Base-by-base conservation (phyloP, 371 early-diverging fungal genomes). In the Mucor plumbeus region DNA sequence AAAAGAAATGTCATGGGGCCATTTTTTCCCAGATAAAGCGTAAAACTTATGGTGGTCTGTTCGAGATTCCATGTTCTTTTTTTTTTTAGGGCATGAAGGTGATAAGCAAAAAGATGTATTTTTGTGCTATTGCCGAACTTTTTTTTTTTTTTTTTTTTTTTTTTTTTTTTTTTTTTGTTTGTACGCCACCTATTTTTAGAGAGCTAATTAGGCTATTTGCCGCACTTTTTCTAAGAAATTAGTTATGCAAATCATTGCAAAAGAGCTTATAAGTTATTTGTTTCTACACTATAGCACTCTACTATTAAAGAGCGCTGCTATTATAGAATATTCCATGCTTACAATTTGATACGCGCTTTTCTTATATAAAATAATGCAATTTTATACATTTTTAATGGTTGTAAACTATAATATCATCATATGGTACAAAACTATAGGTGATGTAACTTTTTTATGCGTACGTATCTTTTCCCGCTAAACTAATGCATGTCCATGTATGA, bases 31-130 rank as follows among this genome's bases (percentile, higher is more conserved):
- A 44, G 44, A 17, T 17, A 15, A 7, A 17, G 6, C n/a, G 0
- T 17, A 15, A n/a, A 44, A n/a, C n/a, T 41, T 44, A 7, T 15
- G 44, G 44, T 44, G 44, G 44, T 44, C 44, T 44, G 44, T 44
- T 44, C 44, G 44, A 44, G 44, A 44, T 44, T 44, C 44, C n/a
- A n/a, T n/a, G n/a, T n/a, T n/a, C n/a, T 17, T 44, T 44, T 44
- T 44, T 44, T 41, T 10, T 44, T 17, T 17, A 17, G 15, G n/a
- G 17, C 44, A 44, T 17, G 44, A n/a, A 1, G 26, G 26, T 26
- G 26, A 26, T 3, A 26, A 26, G 26, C 3, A 26, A 26, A 26
- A 3, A 26, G 3, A 26, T 26, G n/a, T 44, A 44, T 44, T 17
- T 44, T 44, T 17, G 44, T 44, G 44, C n/a, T 44, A 44, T 44